Base-by-base conservation (phyloP, 805 yeast species). In the Hanseniaspora lindneri region DNA sequence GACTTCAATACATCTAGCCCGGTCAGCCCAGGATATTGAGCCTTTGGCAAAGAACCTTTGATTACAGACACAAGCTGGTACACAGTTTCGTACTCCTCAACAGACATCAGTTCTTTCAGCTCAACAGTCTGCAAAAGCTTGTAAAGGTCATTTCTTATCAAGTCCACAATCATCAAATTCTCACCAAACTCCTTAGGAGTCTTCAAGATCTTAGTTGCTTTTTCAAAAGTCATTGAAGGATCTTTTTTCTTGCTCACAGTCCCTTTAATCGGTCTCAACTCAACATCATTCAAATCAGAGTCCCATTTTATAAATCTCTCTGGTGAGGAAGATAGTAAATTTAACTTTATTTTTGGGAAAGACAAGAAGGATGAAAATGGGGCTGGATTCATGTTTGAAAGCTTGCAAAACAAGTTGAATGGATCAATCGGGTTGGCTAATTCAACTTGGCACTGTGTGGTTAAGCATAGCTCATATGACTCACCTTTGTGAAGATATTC, bases 151-250 rank as follows among this genome's bases (percentile, higher is more conserved):
- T 94, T 96, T 49, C 99, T 74, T 41, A 92, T 94, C 51, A 92
- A 66, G 62, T 92, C 99, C 7, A 92, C 94, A 66, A 92, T 92
- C 98, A 92, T 92, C 51, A 92, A 67, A 55, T 92, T 92, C 60
- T 92, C 99, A 0, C 95, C 98, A 60, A 82, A 75, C 62, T 92
- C 99, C 61, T 92, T 92, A 3, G 94, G 92, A 1, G 94, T 80
- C 46, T 79, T 74, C 40, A 89, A 65, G 19, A 86, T 73, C 33
- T 63, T 61, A 3, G 76, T 68, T 0, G 96, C 97, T 29, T 66
- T 66, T 29, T 69, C 80, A 9, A 68, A 56, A 6, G 75, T 70
- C 66, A 82, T 70, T 0, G 65, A 73, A 0, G 71, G 66, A 0
- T 75, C 65, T 55, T 85, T 86, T 55, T 71, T 76, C 30, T 48